Evolutionary conservation across 192 early-diverging fungal genomes (phyloP).

Genomic region (Coemansia sp.): DNA sequence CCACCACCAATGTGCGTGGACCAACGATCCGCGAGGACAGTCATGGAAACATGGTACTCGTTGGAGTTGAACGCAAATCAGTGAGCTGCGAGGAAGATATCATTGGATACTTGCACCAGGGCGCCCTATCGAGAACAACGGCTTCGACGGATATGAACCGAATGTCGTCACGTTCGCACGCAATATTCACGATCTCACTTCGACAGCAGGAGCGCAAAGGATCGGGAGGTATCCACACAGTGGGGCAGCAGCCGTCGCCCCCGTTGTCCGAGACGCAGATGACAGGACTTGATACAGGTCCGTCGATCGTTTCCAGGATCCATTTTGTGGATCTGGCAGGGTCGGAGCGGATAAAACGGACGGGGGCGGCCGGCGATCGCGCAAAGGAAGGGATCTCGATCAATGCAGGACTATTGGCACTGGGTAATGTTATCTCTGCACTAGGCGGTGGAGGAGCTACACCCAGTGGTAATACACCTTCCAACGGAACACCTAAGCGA

Average conservation of each 20-base stretch:
- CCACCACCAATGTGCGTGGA: slow-evolving; percentile 36
- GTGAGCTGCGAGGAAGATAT: slow-evolving; percentile 67
- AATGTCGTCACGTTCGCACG: slow-evolving; percentile 91
- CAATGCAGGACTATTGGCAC: slow-evolving; percentile 91
- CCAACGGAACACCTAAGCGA: slow-evolving; percentile 31
- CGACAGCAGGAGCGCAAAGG: slow-evolving; percentile 75
- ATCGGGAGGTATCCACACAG: not conserved
- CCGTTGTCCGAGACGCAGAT: not conserved
- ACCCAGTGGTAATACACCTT: not conserved
- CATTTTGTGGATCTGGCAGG: slow-evolving; percentile 99
- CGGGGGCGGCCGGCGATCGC: slow-evolving; percentile 90
- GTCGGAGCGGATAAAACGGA: slow-evolving; percentile 93
- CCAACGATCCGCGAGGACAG: slow-evolving; percentile 83
- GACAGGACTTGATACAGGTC: slow-evolving; percentile 17
- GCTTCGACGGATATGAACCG: slow-evolving; percentile 98
- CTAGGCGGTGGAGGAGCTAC: slow-evolving; percentile 76
- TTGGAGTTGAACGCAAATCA: slow-evolving; percentile 78
- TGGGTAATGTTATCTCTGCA: slow-evolving; percentile 98
- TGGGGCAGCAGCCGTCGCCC: slow-evolving; percentile 1
- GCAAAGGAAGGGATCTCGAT: slow-evolving; percentile 97
- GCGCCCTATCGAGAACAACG: slow-evolving; percentile 77
- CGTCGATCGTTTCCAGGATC: slow-evolving; percentile 77
- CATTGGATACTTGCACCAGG: slow-evolving; percentile 66
- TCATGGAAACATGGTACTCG: slow-evolving; percentile 83
- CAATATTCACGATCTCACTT: slow-evolving; percentile 88